Percentiles rank a stretch among this genome's conserved stretches.
These are phyloP conservation scores for Penicilliopsis zonata DNA, from an alignment of 495 filamentous ascomycete species.

Conservation along the genomic window DNA sequence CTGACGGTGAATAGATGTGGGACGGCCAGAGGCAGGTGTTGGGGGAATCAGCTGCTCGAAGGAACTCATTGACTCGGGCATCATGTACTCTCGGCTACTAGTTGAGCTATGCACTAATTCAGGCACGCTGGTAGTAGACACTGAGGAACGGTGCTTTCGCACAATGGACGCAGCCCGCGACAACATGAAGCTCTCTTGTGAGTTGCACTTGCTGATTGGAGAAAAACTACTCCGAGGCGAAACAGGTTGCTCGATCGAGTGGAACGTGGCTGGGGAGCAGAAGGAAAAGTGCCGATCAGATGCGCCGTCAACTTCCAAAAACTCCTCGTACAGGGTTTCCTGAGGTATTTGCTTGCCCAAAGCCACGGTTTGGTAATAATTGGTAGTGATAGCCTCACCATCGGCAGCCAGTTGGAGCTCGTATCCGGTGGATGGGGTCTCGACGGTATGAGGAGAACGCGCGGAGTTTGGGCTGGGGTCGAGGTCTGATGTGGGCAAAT, in stretches of 20 bases:
- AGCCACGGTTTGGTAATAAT: conserved; percentile 27
- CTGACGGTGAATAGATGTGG: conserved; percentile 26
- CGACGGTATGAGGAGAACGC: conserved; percentile 17
- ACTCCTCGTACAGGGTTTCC: conserved; percentile 38
- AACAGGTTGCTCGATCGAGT: conserved; percentile 25
- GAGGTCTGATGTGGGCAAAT: conserved; percentile 25
- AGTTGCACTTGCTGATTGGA: conserved; percentile 46
- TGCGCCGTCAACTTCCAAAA: conserved; percentile 30
- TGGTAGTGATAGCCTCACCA: conserved; percentile 7
- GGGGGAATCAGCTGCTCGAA: conserved; percentile 12
- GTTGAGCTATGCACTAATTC: conserved; percentile 40
- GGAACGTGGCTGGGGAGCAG: conserved; percentile 23
- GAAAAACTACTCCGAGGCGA: conserved; percentile 41
- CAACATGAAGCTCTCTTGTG: conserved; percentile 43
- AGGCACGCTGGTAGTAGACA: conserved; percentile 43
- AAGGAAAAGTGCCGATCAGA: conserved; percentile 34
- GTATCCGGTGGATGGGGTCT: conserved; percentile 24
- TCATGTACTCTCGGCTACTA: conserved; percentile 32
- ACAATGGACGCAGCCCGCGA: conserved; percentile 36
- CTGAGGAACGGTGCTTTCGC: conserved; percentile 42
- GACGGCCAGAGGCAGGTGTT: conserved; percentile 9
- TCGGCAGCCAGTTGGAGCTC: conserved; percentile 15
- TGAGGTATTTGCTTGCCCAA: conserved; percentile 23
- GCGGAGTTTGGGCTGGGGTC: conserved; percentile 26
- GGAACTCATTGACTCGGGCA: conserved; percentile 19